These are phyloP conservation scores for Cucumis sativus DNA, from an alignment of 306 rosid genomes.

Conservation along the genomic window DNA sequence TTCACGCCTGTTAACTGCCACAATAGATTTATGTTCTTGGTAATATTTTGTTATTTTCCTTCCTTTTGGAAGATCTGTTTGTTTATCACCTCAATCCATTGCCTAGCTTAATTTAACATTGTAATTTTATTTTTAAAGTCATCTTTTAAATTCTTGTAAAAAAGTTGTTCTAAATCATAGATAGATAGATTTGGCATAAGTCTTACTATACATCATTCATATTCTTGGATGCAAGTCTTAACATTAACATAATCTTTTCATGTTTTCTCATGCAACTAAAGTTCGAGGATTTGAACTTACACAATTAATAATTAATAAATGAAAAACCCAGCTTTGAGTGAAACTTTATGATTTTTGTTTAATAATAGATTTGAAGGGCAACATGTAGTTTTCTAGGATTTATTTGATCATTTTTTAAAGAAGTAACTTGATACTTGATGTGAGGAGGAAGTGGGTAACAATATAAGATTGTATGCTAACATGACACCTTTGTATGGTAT, in stretches of 20 bases:
- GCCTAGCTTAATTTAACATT: not conserved
- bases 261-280: not conserved
- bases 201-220: not conserved
- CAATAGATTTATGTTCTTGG: not conserved
- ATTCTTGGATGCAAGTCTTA: not conserved
- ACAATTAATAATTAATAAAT: not conserved
- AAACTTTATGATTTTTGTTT: not conserved
- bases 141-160: not conserved
- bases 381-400: not conserved
- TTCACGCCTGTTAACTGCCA: conserved; percentile 2
- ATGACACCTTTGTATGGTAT: not conserved
- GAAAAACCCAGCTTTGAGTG: not conserved
- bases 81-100: not conserved
- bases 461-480: not conserved
- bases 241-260: not conserved
- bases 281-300: not conserved
- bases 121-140: not conserved
- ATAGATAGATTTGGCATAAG: not conserved
- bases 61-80: not conserved
- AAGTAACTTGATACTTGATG: not conserved
- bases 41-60: not conserved
- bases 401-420: not conserved
- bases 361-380: not conserved
- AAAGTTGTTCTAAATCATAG: not conserved
- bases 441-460: not conserved